Evolutionary conservation across 2,329 filamentous ascomycete genomes (phyloP), one percentile per base, ranked within the genome.

Genomic region (Tympanopsis confertula): DNA sequence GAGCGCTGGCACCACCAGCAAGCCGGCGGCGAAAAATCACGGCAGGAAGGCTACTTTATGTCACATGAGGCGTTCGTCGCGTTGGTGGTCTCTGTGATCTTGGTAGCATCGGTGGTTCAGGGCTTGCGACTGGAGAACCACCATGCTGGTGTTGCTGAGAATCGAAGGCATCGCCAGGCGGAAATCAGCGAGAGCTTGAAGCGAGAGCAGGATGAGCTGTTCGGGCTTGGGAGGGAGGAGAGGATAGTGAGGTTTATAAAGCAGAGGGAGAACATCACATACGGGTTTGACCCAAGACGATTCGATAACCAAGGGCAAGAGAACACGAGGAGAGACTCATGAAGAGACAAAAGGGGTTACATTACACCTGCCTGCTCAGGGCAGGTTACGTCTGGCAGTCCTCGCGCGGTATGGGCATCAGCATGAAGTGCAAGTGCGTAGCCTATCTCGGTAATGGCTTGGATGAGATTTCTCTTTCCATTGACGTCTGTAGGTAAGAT

Each of bases 51-150:
- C 0, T 48, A 78, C 38, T 83, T 78, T 57, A 78, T 89, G 60
- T 84, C 82, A 41, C 94, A 94, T 51, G 75, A 78, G 30, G 70
- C 78, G 12, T 96, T 96, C 52, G 73, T 81, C 5, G 65, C 74
- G 4, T 58, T 94, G n/a, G 62, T 96, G 3, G 62, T 86, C 20
- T 58, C 79, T 3, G 66, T 87, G 24, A 74, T 83, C 12, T 61
- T 82, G 10, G 58, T 88, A 10, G 86, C 80, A 1, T 78, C 78
- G 14, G 69, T 86, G 42, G 70, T 78, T 10, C 86, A 94, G 57
- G 77, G 78, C 24, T 78, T 75, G 3, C 69, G 83, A 43, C 80
- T 84, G 12, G 78, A 71, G 29, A 68, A 70, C 20, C 69, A 74
- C 39, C 75, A 78, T 2, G 59, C 68, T 5, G 70, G 68, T 19